Evolutionary conservation across 1,284 basidiomycete species (phyloP).

Genomic region (Vanrija sp.): DNA sequence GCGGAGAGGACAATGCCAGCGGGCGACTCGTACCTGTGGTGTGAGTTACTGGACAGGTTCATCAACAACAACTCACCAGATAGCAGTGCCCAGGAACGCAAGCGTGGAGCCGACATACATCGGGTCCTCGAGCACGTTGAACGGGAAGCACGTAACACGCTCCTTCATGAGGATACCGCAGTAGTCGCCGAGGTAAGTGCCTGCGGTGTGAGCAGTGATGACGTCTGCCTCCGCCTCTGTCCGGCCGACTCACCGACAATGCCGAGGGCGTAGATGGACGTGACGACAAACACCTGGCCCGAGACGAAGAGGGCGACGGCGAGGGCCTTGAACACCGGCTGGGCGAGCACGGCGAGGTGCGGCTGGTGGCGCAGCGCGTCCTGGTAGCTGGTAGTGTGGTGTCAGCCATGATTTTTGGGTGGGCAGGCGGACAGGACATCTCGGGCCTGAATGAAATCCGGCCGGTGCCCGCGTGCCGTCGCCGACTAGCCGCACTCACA

Average conservation of each 20-base stretch:
- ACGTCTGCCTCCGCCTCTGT: no score
- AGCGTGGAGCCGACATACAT: slow-evolving; percentile 94
- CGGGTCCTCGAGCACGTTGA: slow-evolving; percentile 87
- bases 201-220: slow-evolving; percentile 50
- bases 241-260: slow-evolving; percentile 44
- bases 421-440: no score
- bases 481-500: slow-evolving; percentile 57
- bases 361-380: slow-evolving; percentile 37
- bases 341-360: slow-evolving; percentile 51
- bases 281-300: slow-evolving; percentile 78
- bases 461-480: not conserved
- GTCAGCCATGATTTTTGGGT: slow-evolving; percentile 20
- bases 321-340: slow-evolving; percentile 58
- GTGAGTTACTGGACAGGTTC: not conserved
- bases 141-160: slow-evolving; percentile 75
- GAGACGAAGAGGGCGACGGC: slow-evolving; percentile 64
- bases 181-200: slow-evolving; percentile 91
- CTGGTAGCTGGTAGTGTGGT: slow-evolving; percentile 34
- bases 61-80: slow-evolving; percentile 61
- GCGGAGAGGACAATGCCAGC: slow-evolving; percentile 69
- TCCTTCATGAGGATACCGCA: slow-evolving; percentile 98
- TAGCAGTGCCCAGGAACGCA: slow-evolving; percentile 74
- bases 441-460: no score
- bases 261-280: slow-evolving; percentile 86
- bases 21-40: slow-evolving; percentile 71